phyloP scores from a whole-genome alignment of 495 filamentous ascomycete genomes.

The Xylaria flabelliformis region DNA sequence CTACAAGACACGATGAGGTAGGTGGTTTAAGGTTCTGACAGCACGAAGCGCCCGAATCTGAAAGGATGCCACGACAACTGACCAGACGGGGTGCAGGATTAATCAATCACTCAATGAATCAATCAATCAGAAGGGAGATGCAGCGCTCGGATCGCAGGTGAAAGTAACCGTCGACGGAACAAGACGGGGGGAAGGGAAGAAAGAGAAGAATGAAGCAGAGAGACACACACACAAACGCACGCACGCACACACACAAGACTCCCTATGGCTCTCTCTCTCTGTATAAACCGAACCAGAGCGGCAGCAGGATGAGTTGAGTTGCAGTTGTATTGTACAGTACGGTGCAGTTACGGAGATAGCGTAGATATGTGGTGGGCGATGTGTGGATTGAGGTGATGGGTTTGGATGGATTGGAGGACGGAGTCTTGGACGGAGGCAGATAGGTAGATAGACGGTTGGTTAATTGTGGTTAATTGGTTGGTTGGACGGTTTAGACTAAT shows the following conservation, averaged over 20 bases:
- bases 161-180: slow-evolving; percentile 16
- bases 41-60: slow-evolving; percentile 14
- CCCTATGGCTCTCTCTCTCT: slow-evolving; percentile 6
- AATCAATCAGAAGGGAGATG: slow-evolving; percentile 23
- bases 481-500: background rate
- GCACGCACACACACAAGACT: background rate
- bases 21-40: slow-evolving; percentile 19
- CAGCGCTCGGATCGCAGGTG: slow-evolving; percentile 24
- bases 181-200: slow-evolving; percentile 14
- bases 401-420: background rate
- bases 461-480: slow-evolving; percentile 1
- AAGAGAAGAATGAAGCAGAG: slow-evolving; percentile 1
- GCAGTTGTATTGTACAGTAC: slow-evolving; percentile 5
- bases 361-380: slow-evolving; percentile 23
- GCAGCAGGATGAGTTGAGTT: slow-evolving; percentile 5
- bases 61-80: slow-evolving; percentile 11
- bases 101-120: slow-evolving; percentile 12
- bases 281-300: slow-evolving; percentile 1
- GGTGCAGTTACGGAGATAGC: background rate
- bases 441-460: slow-evolving; percentile 7
- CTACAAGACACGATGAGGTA: slow-evolving; percentile 10
- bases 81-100: background rate
- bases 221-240: slow-evolving; percentile 1
- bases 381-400: slow-evolving; percentile 14
- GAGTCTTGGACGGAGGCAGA: background rate